Evolutionary conservation across 2,329 filamentous ascomycete species (phyloP).

Genomic region (Reticulascus tulasneorum): DNA sequence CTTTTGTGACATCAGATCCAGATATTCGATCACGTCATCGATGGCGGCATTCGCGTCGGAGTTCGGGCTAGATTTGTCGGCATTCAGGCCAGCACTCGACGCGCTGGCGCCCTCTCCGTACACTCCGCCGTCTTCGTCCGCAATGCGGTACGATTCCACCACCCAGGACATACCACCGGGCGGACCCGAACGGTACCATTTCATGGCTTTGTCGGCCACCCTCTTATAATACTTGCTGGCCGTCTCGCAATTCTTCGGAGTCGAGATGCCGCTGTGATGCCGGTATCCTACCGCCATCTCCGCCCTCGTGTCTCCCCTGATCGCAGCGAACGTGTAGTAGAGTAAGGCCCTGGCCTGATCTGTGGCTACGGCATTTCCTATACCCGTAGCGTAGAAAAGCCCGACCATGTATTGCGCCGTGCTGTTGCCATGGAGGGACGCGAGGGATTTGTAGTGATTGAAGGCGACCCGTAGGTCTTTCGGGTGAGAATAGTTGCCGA

Average conservation of each 20-base stretch:
- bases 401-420: constrained; percentile 96
- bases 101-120: constrained; percentile 95
- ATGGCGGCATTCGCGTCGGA: constrained; percentile 82
- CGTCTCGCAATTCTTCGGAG: constrained; percentile 78
- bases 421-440: constrained; percentile 73
- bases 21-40: constrained; percentile 91
- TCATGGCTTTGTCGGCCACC: constrained; percentile 89
- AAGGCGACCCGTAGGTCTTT: constrained; percentile 78
- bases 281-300: constrained; percentile 93
- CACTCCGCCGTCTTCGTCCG: constrained; percentile 85
- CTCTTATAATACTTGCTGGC: constrained; percentile 86
- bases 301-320: constrained; percentile 75
- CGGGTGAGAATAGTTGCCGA: constrained; percentile 88
- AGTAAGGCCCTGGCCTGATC: constrained; percentile 90
- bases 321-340: constrained; percentile 91
- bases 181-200: constrained; percentile 82
- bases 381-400: constrained; percentile 90
- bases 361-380: constrained; percentile 73
- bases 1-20: constrained; percentile 85
- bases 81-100: constrained; percentile 80
- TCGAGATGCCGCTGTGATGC: constrained; percentile 79
- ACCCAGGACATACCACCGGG: constrained; percentile 80
- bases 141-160: constrained; percentile 76
- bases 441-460: constrained; percentile 73
- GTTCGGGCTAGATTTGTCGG: constrained; percentile 66